phyloP scores from a whole-genome alignment of 371 early-diverging fungal genomes.

The Fennellomyces sp. region DNA sequence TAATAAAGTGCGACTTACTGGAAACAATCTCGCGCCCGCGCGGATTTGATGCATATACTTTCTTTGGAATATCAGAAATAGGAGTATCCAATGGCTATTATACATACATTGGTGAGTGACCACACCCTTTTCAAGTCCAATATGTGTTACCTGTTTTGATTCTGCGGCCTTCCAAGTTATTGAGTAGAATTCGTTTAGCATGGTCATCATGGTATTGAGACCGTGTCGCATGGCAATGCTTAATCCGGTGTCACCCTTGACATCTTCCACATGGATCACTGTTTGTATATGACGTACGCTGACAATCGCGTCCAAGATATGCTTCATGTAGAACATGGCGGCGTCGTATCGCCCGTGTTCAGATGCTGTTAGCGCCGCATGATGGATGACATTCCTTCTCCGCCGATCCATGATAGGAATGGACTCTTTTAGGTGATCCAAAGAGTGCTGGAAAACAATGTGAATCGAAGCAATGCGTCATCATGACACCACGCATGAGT shows the following conservation, averaged over 20 bases:
- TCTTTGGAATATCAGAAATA: neutral
- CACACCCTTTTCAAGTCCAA: no score
- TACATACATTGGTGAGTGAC: no score
- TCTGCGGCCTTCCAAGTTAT: neutral
- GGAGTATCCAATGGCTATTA: conserved; percentile 4
- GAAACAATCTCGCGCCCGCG: conserved; percentile 58
- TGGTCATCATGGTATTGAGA: conserved; percentile 52
- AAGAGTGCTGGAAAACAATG: conserved; percentile 73
- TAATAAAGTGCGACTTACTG: conserved; percentile 39
- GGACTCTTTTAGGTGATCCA: conserved; percentile 70
- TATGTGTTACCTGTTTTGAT: conserved; percentile 60
- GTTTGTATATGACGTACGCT: neutral
- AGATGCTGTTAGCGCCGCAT: conserved; percentile 72
- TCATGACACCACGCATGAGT: conserved; percentile 83
- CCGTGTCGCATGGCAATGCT: conserved; percentile 85
- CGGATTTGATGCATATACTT: conserved; percentile 31
- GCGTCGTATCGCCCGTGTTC: conserved; percentile 66
- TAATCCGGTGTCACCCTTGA: conserved; percentile 88
- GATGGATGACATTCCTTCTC: conserved; percentile 85
- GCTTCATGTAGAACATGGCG: conserved; percentile 78
- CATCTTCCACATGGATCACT: conserved; percentile 42
- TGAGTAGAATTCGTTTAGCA: neutral
- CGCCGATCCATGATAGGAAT: conserved; percentile 70
- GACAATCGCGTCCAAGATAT: neutral
- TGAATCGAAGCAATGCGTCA: conserved; percentile 83